Percentiles rank a stretch among this genome's conserved stretches.
These are phyloP conservation scores for Xylaria multiplex DNA, from an alignment of 2,329 filamentous ascomycete genomes.

Conservation along the genomic window DNA sequence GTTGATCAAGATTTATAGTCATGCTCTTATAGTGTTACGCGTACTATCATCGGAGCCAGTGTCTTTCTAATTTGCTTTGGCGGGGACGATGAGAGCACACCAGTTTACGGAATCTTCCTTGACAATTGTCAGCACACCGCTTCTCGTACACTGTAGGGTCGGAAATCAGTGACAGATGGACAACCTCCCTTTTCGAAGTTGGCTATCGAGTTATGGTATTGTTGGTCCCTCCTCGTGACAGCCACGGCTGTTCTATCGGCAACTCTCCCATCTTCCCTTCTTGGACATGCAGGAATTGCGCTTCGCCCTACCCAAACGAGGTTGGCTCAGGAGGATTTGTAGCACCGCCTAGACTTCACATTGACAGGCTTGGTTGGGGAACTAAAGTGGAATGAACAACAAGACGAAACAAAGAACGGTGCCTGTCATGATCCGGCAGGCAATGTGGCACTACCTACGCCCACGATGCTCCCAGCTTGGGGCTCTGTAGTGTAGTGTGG, in stretches of 20 bases:
- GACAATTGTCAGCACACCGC: constrained; percentile 22
- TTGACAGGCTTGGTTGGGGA: not conserved
- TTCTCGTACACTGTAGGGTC: constrained; percentile 2
- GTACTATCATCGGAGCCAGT: constrained; percentile 14
- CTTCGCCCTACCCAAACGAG: not conserved
- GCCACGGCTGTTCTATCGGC: not conserved
- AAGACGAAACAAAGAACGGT: constrained; percentile 1
- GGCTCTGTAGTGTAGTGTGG: not conserved
- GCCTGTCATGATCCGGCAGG: constrained; percentile 21
- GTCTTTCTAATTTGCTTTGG: constrained; percentile 18
- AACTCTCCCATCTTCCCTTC: not conserved
- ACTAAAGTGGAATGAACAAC: not conserved
- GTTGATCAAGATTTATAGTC: constrained; percentile 24
- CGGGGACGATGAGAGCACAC: constrained; percentile 13
- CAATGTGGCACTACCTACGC: constrained; percentile 18
- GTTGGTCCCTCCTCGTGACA: not conserved
- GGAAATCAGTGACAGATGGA: not conserved
- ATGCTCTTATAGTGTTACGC: constrained; percentile 28
- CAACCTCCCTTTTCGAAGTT: constrained; percentile 10
- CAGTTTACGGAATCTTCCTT: constrained; percentile 26
- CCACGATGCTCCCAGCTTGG: constrained; percentile 4
- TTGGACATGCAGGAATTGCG: not conserved
- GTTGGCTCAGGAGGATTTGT: not conserved
- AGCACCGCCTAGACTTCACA: not conserved
- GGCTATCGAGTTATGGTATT: constrained; percentile 17